These are phyloP conservation scores for Setaria italica DNA, from an alignment of 202 grass and related monocot genomes.

Conservation along the genomic window DNA sequence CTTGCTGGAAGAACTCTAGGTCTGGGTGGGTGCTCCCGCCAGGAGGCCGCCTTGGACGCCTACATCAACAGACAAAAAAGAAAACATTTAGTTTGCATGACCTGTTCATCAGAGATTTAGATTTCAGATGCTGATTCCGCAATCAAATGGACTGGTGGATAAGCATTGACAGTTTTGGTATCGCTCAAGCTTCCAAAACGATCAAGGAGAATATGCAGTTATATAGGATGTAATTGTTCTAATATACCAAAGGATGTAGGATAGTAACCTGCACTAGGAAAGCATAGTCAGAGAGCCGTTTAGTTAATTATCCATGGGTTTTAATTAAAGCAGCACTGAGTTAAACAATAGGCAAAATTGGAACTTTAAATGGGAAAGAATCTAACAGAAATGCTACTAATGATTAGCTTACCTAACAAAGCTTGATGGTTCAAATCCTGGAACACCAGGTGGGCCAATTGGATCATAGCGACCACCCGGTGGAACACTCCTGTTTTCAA, in stretches of 20 bases:
- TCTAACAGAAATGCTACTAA: constrained; percentile 19
- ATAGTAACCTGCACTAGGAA: neutral
- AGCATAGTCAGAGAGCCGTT: neutral
- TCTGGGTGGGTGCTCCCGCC: constrained; percentile 71
- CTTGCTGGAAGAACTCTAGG: constrained; percentile 78
- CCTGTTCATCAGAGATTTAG: neutral
- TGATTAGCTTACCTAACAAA: constrained; percentile 71
- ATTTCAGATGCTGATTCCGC: neutral
- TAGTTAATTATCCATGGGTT: constrained; percentile 15
- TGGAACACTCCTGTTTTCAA: constrained; percentile 65
- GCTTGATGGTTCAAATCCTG: constrained; percentile 81
- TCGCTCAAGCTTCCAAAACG: neutral
- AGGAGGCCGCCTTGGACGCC: constrained; percentile 52
- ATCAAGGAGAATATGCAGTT: neutral
- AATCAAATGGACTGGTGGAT: neutral
- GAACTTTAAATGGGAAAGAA: constrained; percentile 28
- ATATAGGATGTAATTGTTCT: neutral
- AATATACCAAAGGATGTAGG: neutral
- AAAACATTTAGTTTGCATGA: constrained; percentile 12
- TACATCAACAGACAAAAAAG: constrained; percentile 21
- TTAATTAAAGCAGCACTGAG: neutral
- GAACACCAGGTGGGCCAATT: constrained; percentile 78
- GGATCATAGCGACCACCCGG: constrained; percentile 77
- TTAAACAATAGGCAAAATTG: constrained; percentile 27
- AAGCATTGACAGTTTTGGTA: constrained; percentile 5